Conservation (phyloP, 192 early-diverging fungal genomes). For the Backusella parvicylindrica region DNA sequence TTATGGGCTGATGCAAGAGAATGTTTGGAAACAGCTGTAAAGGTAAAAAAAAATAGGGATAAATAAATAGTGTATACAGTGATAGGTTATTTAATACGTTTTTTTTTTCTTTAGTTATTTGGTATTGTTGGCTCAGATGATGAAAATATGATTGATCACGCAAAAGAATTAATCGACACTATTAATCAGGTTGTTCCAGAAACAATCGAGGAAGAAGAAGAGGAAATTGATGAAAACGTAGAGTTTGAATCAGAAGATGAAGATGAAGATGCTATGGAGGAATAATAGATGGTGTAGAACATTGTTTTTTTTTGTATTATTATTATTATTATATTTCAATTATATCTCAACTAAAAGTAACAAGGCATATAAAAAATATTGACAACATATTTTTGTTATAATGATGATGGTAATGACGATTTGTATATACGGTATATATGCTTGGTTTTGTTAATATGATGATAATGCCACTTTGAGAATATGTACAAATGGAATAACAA, state of each 20-base stretch:
- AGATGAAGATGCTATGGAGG: constrained; percentile 40
- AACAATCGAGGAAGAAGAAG: constrained; percentile 42
- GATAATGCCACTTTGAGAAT: neutral
- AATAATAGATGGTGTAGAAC: constrained; percentile 3
- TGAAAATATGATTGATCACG: constrained; percentile 64
- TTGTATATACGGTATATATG: neutral
- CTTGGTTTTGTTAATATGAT: neutral
- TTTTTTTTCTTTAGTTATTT: constrained; percentile 45
- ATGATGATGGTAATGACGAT: neutral
- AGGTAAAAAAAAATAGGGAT: too few relatives aligned
- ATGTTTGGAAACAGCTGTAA: constrained; percentile 66
- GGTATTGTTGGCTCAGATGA: constrained; percentile 61
- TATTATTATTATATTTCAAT: neutral
- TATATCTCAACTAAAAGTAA: neutral
- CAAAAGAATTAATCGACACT: constrained; percentile 59
- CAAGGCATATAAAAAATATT: neutral
- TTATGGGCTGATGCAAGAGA: constrained; percentile 73
- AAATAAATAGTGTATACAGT: too few relatives aligned
- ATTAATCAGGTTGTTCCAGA: constrained; percentile 54
- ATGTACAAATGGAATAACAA: too few relatives aligned
- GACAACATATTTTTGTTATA: neutral
- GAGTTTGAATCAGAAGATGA: constrained; percentile 49
- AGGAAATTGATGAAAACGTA: constrained; percentile 45
- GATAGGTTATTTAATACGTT: neutral
- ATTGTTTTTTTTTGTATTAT: neutral